A percentile compares a stretch with the other conserved stretches of the same genome.
These are phyloP conservation scores for Kockovaella imperatae DNA, from an alignment of 768 basidiomycete genomes.

Conservation along the genomic window DNA sequence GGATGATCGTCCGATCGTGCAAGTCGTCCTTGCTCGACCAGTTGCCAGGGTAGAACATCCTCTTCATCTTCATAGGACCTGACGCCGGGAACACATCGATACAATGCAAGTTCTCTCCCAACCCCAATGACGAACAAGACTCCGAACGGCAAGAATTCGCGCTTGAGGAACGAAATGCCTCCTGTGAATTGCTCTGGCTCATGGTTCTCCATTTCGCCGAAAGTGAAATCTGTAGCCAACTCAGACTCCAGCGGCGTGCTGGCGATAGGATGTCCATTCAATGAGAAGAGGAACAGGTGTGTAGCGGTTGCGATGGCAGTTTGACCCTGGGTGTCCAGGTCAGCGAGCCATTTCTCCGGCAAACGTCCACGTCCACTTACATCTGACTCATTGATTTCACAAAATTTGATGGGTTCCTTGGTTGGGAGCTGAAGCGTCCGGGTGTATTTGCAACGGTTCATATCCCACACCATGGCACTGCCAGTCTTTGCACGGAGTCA, in stretches of 20 bases:
- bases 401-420: constrained; percentile 55
- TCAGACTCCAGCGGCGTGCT: constrained; percentile 36
- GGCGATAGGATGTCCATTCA: constrained; percentile 74
- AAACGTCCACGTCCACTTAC: constrained; percentile 50
- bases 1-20: constrained; percentile 48
- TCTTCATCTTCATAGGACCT: constrained; percentile 52
- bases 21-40: constrained; percentile 60
- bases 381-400: constrained; percentile 76
- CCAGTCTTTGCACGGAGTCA: constrained; percentile 52
- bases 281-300: constrained; percentile 69
- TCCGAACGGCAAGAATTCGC: constrained; percentile 71
- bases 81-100: constrained; percentile 72
- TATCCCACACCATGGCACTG: constrained; percentile 80
- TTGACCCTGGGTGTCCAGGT: constrained; percentile 56
- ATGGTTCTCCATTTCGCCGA: constrained; percentile 48
- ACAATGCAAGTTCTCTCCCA: constrained; percentile 68
- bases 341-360: neutral
- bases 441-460: constrained; percentile 73
- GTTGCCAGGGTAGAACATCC: constrained; percentile 57
- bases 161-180: constrained; percentile 75
- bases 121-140: constrained; percentile 72
- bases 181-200: constrained; percentile 52
- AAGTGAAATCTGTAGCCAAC: constrained; percentile 7
- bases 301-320: constrained; percentile 72
- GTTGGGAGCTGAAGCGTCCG: constrained; percentile 66